Evolutionary conservation across 371 early-diverging fungal species (phyloP), one percentile per base, ranked within the genome.

Genomic region (Umbelopsis sp.): DNA sequence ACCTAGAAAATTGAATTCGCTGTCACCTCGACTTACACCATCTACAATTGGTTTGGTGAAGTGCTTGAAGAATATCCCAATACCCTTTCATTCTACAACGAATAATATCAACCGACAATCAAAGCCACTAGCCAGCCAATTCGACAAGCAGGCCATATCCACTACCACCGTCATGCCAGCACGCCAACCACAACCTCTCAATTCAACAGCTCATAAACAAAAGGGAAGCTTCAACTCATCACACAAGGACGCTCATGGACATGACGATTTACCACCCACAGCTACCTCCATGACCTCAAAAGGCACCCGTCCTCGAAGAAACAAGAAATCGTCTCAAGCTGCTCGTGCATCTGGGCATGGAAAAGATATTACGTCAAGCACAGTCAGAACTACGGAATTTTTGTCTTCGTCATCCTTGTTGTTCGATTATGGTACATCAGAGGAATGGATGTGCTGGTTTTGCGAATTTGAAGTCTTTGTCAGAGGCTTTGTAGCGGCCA

Each of bases 371-470:
- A 44, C 50, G 50, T 3, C 41, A 53, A 63, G 52, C 14, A 14
- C 25, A 32, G 46, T 35, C 48, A 38, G 29, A 50, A 18, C 64
- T 44, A 24, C 29, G 18, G 50, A 63, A 22, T 51, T 65, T 65
- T 44, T 76, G 24, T 72, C 75, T 20, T 72, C 74, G 20, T 68
- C 72, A 8, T 65, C 74, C 2, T 72, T 73, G n/a, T 65, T 71
- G 29, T 76, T 69, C 67, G 67, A 67, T 2, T 75, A 71, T 53
- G 68, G 75, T 20, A 70, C 74, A 38, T 71, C 79, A 4, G 79
- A 79, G 51, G 82, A 81, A 45, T 81, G 82, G 82, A 77, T 79
- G 10, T 81, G 82, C 62, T 67, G 79, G 35, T 81, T 81, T 65
- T 81, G 82, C 63, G 79, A 81, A 51, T 81, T 76, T 35, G 78